A percentile compares a stretch with the other conserved stretches of the same genome.
Evolutionary conservation across 441 rosid genomes (phyloP).

Genomic region (Melastoma candidum): DNA sequence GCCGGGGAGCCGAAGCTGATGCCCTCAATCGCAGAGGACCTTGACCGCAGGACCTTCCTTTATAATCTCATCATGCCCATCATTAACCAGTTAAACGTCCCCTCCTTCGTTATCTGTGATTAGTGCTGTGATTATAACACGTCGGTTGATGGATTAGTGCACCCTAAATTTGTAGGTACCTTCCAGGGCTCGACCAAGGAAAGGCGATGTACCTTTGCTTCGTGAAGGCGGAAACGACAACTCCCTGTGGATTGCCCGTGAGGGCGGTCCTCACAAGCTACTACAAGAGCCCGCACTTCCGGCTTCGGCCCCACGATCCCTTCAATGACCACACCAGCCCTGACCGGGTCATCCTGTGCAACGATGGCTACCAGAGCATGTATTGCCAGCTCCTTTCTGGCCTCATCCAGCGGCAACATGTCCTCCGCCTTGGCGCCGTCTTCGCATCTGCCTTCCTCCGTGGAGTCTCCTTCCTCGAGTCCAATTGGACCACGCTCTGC

Average conservation of each 20-base stretch:
- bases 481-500: conserved; percentile 60
- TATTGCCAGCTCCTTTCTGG: conserved; percentile 83
- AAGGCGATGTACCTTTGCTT: conserved; percentile 81
- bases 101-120: too few species aligned
- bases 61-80: conserved; percentile 85
- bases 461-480: conserved; percentile 66
- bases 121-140: not conserved
- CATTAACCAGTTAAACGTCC: conserved; percentile 46
- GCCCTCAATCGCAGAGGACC: conserved; percentile 81
- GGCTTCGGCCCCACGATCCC: conserved; percentile 47
- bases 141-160: not conserved
- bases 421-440: conserved; percentile 73
- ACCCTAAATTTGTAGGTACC: conserved; percentile 35
- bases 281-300: conserved; percentile 89
- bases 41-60: conserved; percentile 79
- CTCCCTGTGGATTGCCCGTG: conserved; percentile 70
- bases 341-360: conserved; percentile 61
- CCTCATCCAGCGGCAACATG: conserved; percentile 60
- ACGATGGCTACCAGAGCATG: conserved; percentile 82
- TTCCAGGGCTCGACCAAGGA: conserved; percentile 70
- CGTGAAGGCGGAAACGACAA: conserved; percentile 65
- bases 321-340: conserved; percentile 75
- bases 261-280: conserved; percentile 87
- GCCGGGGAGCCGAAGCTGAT: conserved; percentile 82
- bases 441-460: conserved; percentile 84